Evolutionary conservation across 1,284 basidiomycete genomes (phyloP), one percentile per base, ranked within the genome.

Genomic region (Cutaneotrichosporon dermatis): DNA sequence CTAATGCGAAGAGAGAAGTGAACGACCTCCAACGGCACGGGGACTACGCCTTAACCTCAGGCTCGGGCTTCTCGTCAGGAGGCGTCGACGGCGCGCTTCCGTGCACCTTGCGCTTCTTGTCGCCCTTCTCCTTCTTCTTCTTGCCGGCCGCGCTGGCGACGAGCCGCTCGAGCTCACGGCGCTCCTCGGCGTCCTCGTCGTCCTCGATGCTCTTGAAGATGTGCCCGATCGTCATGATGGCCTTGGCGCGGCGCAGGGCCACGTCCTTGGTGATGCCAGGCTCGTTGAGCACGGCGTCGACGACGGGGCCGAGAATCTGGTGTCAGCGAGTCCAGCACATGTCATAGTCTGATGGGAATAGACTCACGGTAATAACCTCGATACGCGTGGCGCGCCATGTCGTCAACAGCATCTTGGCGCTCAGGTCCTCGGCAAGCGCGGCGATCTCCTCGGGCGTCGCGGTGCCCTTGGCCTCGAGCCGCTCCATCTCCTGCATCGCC

Each of bases 381-480:
- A 95, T 87, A 53, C 92, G 85, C 1, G 92, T 93, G 12, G 92
- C 93, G 61, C 91, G 86, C 93, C 93, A 97, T 34, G 93, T 94
- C 8, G 92, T 92, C 37, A 96, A 84, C 78, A 97, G 84, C 75
- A 95, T 91, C 87, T 94, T 97, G 61, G 92, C 92, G 13, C 91
- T 95, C 69, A 99, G 85, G 69, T 99, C 96, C 82, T 90, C 87
- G 75, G 98, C 95, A 49, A 99, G 79, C 15, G 89, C 88, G 59
- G 87, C 84, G 16, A 94, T 78, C 73, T 95, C 87, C 58, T 93
- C 92, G 68, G 90, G 89, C 4, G 82, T 83, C 3, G 90, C 81
- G 58, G 76, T 94, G 33, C 91, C 92, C 73, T 90, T 93, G 48
- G 88, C 85, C 76, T 96, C 91, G 43, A 90, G 80, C 69, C 85